A percentile compares a stretch with the other conserved stretches of the same genome.
Evolutionary conservation across 2,329 filamentous ascomycete species (phyloP).

Genomic region (Exophiala bonariae): DNA sequence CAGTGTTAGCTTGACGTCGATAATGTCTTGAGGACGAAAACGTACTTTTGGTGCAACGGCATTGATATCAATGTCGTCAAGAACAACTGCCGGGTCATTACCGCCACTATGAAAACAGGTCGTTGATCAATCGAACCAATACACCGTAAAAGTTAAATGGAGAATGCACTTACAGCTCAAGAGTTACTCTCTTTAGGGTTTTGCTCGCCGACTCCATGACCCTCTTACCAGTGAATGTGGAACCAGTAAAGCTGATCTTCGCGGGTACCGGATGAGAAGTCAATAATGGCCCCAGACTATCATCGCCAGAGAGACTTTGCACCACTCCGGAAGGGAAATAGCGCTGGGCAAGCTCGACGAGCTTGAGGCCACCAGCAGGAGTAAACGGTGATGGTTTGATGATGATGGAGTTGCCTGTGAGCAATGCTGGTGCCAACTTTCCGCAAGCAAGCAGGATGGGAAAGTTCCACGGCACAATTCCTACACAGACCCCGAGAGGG

Average conservation of each 20-base stretch:
- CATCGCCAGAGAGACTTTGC: slow-evolving; percentile 59
- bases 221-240: slow-evolving; percentile 59
- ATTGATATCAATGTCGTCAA: slow-evolving; percentile 57
- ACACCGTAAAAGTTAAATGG: neutral
- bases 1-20: too few species aligned
- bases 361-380: slow-evolving; percentile 53
- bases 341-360: slow-evolving; percentile 56
- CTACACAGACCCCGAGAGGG: slow-evolving; percentile 43
- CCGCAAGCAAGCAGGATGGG: slow-evolving; percentile 41
- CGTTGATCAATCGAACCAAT: neutral
- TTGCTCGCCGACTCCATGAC: slow-evolving; percentile 55
- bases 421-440: slow-evolving; percentile 50
- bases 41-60: slow-evolving; percentile 44
- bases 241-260: slow-evolving; percentile 65
- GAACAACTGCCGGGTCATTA: slow-evolving; percentile 61
- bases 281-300: slow-evolving; percentile 58
- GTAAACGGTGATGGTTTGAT: slow-evolving; percentile 59
- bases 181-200: slow-evolving; percentile 60
- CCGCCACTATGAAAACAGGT: slow-evolving; percentile 41
- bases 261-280: slow-evolving; percentile 58
- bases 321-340: slow-evolving; percentile 63
- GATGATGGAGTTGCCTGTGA: slow-evolving; percentile 54
- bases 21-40: too few species aligned
- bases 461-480: slow-evolving; percentile 62
- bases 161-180: slow-evolving; percentile 48